These are phyloP conservation scores for Dianthus caryophyllus DNA, from an alignment of 148 eudicot species.

Conservation along the genomic window DNA sequence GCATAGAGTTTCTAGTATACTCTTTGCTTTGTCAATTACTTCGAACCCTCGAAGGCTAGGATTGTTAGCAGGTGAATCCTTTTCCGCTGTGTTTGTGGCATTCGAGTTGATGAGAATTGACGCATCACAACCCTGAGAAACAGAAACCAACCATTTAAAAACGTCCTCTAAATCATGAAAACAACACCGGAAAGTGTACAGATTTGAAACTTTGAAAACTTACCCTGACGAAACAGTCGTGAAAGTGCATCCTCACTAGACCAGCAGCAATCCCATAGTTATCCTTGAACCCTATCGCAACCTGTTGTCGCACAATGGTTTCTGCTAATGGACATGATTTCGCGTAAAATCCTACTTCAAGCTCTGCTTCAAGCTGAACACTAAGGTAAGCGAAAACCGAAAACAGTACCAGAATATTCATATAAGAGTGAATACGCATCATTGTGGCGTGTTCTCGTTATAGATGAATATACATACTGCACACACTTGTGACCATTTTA, in stretches of 20 bases:
- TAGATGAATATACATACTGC: not conserved
- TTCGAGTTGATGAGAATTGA: slow-evolving; percentile 75
- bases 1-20: slow-evolving; percentile 48
- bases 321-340: slow-evolving; percentile 37
- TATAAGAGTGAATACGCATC: not conserved
- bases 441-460: not conserved
- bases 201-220: not conserved
- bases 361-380: slow-evolving; percentile 38
- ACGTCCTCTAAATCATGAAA: not conserved
- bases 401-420: slow-evolving; percentile 14
- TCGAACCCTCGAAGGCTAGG: slow-evolving; percentile 70
- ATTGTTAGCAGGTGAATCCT: slow-evolving; percentile 60
- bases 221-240: slow-evolving; percentile 66
- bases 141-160: not conserved
- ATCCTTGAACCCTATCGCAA: slow-evolving; percentile 24
- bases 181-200: not conserved
- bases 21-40: slow-evolving; percentile 62
- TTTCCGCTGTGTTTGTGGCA: slow-evolving; percentile 55
- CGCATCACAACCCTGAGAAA: slow-evolving; percentile 67
- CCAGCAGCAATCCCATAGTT: slow-evolving; percentile 52
- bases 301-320: slow-evolving; percentile 40
- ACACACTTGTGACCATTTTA: slow-evolving; percentile 1
- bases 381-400: slow-evolving; percentile 17
- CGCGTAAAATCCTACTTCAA: slow-evolving; percentile 40
- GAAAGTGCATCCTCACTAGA: slow-evolving; percentile 55